Base-by-base conservation (phyloP, 1,284 basidiomycete genomes). In the Melampsora occidentalis region DNA sequence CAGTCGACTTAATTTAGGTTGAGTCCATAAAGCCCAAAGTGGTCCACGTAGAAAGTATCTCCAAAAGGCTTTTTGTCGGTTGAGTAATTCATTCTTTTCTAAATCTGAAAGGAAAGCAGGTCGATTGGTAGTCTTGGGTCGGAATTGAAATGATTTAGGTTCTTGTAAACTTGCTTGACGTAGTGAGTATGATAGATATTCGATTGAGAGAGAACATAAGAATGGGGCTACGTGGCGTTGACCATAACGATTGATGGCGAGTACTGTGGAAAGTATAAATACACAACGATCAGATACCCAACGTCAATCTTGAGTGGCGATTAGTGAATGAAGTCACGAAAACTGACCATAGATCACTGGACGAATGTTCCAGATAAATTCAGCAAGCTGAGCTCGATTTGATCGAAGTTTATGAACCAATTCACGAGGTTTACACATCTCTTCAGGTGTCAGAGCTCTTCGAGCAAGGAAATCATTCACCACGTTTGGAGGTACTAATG, bases 1-100 rank as follows among this genome's bases (percentile, higher is more conserved):
- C 81, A 91, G 82, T 12, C 85, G 84, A 82, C 90, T 87, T 79
- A 93, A 81, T 85, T 94, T 91, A 66, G 93, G 91, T 89, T 89
- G 86, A 48, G 94, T 96, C 85, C 89, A 95, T 3, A 87, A 86
- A 78, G 91, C 85, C 95, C 95, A 98, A 73, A 95, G 88, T 5
- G 91, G 90, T 33, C 94, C 94, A 49, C 93, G 89, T 78, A 97
- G 85, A 68, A 97, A 86, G 83, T 95, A 95, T 89, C 90, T 92
- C 42, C 91, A 84, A 77, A 97, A 87, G 78, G 91, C 89, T 65
- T 90, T 87, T 82, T 94, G 92, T 79, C 93, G 86, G 70, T 88
- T 86, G 20, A 91, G 88, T 81, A 96, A 92, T 83, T 97, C 94
- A 14, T 83, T 79, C 64, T 79, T 78, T 75, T 85, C 84, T 20